Conservation (phyloP, 352 stramenopile species). For the Thalassiosira pacifica region DNA sequence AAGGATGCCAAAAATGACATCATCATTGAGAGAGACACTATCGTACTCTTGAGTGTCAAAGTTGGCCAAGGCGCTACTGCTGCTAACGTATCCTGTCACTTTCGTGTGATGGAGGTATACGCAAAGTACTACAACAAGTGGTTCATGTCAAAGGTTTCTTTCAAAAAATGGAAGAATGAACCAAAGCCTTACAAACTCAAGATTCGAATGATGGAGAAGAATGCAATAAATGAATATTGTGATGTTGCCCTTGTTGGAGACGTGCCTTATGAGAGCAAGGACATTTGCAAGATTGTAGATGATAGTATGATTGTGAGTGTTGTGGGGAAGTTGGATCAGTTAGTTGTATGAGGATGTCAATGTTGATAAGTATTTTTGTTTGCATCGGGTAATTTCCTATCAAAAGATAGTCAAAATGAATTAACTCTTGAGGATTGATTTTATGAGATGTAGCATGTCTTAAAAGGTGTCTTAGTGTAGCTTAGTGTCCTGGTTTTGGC, state of each 20-base stretch:
- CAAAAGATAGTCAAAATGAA: not conserved
- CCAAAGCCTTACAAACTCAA: not conserved
- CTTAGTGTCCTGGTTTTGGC: too few species aligned
- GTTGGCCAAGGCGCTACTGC: not conserved
- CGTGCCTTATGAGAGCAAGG: not conserved
- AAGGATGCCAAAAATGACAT: not conserved
- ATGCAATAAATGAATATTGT: not conserved
- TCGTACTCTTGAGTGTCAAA: not conserved
- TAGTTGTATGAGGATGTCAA: not conserved
- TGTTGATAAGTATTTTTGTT: not conserved
- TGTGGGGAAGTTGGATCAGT: not conserved
- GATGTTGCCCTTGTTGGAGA: not conserved
- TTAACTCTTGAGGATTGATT: not conserved
- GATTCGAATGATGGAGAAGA: not conserved
- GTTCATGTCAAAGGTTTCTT: not conserved
- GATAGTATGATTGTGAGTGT: not conserved
- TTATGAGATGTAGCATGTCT: too few species aligned
- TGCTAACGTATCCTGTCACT: not conserved
- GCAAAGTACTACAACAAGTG: constrained; percentile 24
- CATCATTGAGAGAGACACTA: constrained; percentile 2
- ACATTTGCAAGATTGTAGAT: not conserved
- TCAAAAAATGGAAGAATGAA: constrained; percentile 1
- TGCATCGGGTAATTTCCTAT: too few species aligned
- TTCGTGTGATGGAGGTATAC: not conserved
- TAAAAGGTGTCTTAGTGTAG: too few species aligned